Base-by-base conservation (phyloP, 306 rosid species). In the Gillenia trifoliata region DNA sequence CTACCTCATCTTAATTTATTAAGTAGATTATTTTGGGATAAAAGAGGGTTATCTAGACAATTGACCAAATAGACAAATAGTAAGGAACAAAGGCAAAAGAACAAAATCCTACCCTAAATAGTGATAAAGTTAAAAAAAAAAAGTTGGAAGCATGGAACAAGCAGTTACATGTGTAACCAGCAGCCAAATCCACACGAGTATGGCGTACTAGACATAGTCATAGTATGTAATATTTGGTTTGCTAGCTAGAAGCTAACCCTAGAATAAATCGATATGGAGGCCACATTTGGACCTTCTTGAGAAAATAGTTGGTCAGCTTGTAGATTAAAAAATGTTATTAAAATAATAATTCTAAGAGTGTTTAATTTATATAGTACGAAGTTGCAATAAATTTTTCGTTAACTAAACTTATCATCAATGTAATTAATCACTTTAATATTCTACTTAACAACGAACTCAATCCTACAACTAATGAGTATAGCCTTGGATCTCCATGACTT, bases 161-260 rank as follows among this genome's bases (percentile, higher is more conserved):
- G 29, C 11, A 25, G 16, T 15, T 68, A 28, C 34, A 4, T 47
- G 52, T 5, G 38, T 31, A 70, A 57, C 28, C 11, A 47, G 36
- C 55, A 67, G 55, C 71, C 30, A 67, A 17, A 25, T 67, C 71
- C 71, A 25, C 2, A 66, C 33, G 72, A 43, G 72, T 9, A 50
- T 68, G 57, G 26, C 13, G 57, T 68, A 68, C 41, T 12, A 68
- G 15, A 26, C 22, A 23, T 28, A 26, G 13, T 17, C 10, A 26
- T 45, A 6, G 63, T 23, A 0, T 15, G 30, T 55, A 20, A 52
- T 20, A 52, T 19, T 50, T 50, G 25, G 25, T 20, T 9, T 19
- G 54, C 20, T 47, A 47, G 20, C 54, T 15, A 47, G 6, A 22
- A 56, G 59, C 25, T n/a, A 20, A 52, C 59, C 59, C 59, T 20